A percentile compares a stretch with the other conserved stretches of the same genome.
Conservation (phyloP, 2,329 filamentous ascomycete genomes). For the Fusarium praegraminearum region DNA sequence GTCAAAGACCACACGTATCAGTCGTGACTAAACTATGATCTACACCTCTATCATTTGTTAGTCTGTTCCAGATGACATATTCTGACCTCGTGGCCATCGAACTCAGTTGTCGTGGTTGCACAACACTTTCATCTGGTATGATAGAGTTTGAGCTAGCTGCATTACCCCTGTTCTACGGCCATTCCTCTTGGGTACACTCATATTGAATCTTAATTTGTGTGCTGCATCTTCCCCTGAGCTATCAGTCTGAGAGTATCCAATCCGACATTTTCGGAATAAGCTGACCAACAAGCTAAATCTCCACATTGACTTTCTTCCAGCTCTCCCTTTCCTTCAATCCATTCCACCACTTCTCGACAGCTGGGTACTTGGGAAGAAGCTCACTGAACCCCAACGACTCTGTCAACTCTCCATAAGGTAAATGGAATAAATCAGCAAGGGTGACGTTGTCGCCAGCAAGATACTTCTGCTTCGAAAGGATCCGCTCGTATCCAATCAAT, state of each 20-base stretch:
- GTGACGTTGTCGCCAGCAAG: not conserved
- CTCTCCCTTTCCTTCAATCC: not conserved
- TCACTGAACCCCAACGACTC: not conserved
- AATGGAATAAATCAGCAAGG: not conserved
- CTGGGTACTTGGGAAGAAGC: not conserved
- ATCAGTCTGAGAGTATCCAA: not conserved
- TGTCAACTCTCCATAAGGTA: not conserved
- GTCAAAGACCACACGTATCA: not conserved
- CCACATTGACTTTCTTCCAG: not conserved
- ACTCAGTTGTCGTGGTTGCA: not conserved
- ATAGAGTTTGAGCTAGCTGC: not conserved
- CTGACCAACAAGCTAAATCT: not conserved
- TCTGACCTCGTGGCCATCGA: not conserved
- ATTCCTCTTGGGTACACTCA: not conserved
- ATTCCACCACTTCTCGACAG: conserved; percentile 3
- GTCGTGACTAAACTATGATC: not conserved
- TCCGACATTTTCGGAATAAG: not conserved
- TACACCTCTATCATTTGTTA: not conserved
- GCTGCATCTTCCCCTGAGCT: not conserved
- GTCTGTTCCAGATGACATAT: not conserved
- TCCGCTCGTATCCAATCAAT: not conserved
- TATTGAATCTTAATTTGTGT: not conserved
- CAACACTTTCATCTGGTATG: not conserved
- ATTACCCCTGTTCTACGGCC: not conserved
- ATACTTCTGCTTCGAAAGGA: conserved; percentile 2